phyloP scores from a whole-genome alignment of 1,284 basidiomycete species.

The Rhodotorula sp. region DNA sequence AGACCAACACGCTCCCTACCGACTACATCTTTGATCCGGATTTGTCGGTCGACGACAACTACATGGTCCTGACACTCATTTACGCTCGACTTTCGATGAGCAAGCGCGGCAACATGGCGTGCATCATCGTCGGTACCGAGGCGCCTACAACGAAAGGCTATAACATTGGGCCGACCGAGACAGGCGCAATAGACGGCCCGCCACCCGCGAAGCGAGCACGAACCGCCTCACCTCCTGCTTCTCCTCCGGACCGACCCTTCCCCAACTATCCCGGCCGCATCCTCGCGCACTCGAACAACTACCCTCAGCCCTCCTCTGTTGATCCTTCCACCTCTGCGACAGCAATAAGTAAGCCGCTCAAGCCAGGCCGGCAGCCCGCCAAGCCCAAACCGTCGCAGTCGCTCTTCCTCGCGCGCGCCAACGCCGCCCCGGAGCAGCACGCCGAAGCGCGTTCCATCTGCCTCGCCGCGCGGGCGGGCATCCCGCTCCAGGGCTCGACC shows the following conservation, averaged over 20 bases:
- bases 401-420: slow-evolving; percentile 18
- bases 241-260: background rate
- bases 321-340: background rate
- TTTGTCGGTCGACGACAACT: slow-evolving; percentile 32
- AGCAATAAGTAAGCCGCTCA: background rate
- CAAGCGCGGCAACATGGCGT: slow-evolving; percentile 38
- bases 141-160: background rate
- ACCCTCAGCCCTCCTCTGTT: slow-evolving; percentile 24
- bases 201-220: slow-evolving; percentile 11
- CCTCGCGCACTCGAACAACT: slow-evolving; percentile 41
- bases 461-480: slow-evolving; percentile 34
- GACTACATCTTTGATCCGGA: slow-evolving; percentile 22
- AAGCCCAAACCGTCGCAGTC: slow-evolving; percentile 10
- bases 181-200: background rate
- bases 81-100: slow-evolving; percentile 27
- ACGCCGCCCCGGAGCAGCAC: slow-evolving; percentile 38
- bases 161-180: background rate
- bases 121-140: slow-evolving; percentile 27
- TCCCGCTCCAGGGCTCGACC: slow-evolving; percentile 29
- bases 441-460: slow-evolving; percentile 44
- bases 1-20: slow-evolving; percentile 19
- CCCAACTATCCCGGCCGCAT: slow-evolving; percentile 28
- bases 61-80: slow-evolving; percentile 28
- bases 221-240: background rate
- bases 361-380: background rate